Percentiles rank a stretch among this genome's conserved stretches.
These are phyloP conservation scores for Begonia peltatifolia DNA, from an alignment of 306 rosid genomes.

Conservation along the genomic window DNA sequence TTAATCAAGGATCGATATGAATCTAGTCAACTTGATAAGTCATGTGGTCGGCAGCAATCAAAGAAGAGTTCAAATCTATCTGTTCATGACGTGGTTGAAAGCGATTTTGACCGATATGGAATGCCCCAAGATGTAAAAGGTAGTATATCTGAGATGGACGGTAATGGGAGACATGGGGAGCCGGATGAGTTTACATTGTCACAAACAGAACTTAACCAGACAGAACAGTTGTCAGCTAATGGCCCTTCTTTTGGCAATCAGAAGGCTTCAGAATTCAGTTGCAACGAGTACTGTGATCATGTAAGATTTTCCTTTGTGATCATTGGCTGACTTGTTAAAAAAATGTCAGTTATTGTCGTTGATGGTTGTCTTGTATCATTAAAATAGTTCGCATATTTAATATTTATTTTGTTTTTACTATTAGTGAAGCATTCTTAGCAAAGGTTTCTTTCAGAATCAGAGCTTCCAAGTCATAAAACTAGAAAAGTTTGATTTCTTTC, in stretches of 20 bases:
- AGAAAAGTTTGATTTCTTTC: too few species aligned
- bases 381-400: background rate
- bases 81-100: background rate
- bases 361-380: background rate
- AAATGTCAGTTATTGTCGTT: too few species aligned
- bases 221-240: conserved; percentile 26
- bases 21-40: conserved; percentile 5
- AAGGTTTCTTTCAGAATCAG: too few species aligned
- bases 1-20: conserved; percentile 7
- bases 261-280: conserved; percentile 59
- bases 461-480: too few species aligned
- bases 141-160: conserved; percentile 11
- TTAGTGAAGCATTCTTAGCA: too few species aligned
- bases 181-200: conserved; percentile 9
- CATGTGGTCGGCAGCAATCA: conserved; percentile 12
- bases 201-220: conserved; percentile 36
- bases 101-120: background rate
- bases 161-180: conserved; percentile 7
- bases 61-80: conserved; percentile 6
- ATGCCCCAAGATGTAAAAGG: conserved; percentile 12
- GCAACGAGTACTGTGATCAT: conserved; percentile 29
- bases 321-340: too few species aligned
- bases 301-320: conserved; percentile 16
- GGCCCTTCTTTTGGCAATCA: conserved; percentile 65
- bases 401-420: too few species aligned